A percentile compares a stretch with the other conserved stretches of the same genome.
These are phyloP conservation scores for Neurospora hispaniola DNA, from an alignment of 495 filamentous ascomycete genomes.

Conservation along the genomic window DNA sequence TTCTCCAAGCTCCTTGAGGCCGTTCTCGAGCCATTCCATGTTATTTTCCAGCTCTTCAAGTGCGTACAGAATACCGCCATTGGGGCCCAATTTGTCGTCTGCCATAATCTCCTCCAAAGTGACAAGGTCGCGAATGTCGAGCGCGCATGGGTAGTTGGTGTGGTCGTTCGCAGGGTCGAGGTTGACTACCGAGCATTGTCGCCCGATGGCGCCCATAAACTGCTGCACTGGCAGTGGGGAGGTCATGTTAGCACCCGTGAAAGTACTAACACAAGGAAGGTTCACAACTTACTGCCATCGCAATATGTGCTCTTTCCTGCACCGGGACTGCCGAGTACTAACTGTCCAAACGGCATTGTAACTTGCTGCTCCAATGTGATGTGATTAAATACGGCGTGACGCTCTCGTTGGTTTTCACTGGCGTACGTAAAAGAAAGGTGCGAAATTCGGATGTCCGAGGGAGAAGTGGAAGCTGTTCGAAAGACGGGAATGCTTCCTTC, in stretches of 20 bases:
- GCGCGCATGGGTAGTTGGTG: constrained; percentile 66
- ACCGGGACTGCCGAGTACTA: constrained; percentile 87
- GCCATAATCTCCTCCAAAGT: constrained; percentile 91
- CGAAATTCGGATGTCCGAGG: not conserved
- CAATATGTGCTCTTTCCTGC: constrained; percentile 96
- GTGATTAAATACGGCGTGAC: not conserved
- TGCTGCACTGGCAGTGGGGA: constrained; percentile 57
- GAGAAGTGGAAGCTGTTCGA: not conserved
- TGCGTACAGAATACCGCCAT: constrained; percentile 85
- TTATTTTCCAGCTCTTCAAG: constrained; percentile 92
- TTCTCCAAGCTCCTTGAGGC: constrained; percentile 65
- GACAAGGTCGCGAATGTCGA: constrained; percentile 83
- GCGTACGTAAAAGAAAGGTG: not conserved
- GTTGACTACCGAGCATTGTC: constrained; percentile 90
- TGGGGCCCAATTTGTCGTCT: constrained; percentile 83
- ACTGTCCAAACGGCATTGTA: constrained; percentile 49
- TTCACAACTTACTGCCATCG: constrained; percentile 59
- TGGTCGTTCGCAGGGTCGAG: constrained; percentile 94
- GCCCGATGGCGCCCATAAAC: constrained; percentile 87
- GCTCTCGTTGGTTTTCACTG: not conserved
- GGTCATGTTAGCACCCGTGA: not conserved
- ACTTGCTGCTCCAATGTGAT: constrained; percentile 1
- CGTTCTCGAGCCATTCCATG: constrained; percentile 77
- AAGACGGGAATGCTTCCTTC: not conserved
- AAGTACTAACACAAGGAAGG: not conserved